These are phyloP conservation scores for Angomonas deanei DNA, from an alignment of 208 protist species.

Conservation along the genomic window DNA sequence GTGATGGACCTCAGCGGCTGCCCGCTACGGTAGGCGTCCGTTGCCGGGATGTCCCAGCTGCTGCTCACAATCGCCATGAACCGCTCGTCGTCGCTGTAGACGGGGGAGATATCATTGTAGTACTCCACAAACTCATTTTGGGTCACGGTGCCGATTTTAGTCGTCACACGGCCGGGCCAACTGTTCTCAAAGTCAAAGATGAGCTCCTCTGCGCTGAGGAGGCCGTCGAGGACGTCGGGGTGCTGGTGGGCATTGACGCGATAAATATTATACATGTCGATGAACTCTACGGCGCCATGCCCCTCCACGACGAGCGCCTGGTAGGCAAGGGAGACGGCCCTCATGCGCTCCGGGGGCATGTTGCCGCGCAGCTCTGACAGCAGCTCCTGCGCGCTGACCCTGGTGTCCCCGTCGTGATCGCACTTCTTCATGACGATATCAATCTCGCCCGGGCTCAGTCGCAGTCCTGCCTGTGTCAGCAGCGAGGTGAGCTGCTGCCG, in stretches of 20 bases:
- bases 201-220: constrained; percentile 56
- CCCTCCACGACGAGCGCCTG: constrained; percentile 75
- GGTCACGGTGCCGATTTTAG: constrained; percentile 63
- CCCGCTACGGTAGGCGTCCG: constrained; percentile 49
- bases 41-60: constrained; percentile 70
- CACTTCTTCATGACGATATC: constrained; percentile 77
- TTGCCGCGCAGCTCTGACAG: constrained; percentile 69
- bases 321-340: constrained; percentile 60
- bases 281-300: constrained; percentile 63
- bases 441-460: constrained; percentile 46
- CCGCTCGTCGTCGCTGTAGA: constrained; percentile 69
- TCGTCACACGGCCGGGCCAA: constrained; percentile 60
- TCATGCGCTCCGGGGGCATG: constrained; percentile 51
- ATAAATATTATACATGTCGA: constrained; percentile 70
- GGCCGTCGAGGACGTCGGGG: constrained; percentile 65
- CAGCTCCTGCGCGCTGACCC: constrained; percentile 73
- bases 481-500: constrained; percentile 36
- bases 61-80: constrained; percentile 63
- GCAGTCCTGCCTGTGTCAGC: constrained; percentile 49
- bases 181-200: constrained; percentile 76
- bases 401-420: constrained; percentile 60
- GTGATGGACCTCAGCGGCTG: constrained; percentile 40
- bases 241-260: constrained; percentile 43
- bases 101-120: constrained; percentile 86
- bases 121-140: constrained; percentile 85